Conservation (phyloP, 108 stramenopile genomes). For the Stephanodiscus triporus region DNA sequence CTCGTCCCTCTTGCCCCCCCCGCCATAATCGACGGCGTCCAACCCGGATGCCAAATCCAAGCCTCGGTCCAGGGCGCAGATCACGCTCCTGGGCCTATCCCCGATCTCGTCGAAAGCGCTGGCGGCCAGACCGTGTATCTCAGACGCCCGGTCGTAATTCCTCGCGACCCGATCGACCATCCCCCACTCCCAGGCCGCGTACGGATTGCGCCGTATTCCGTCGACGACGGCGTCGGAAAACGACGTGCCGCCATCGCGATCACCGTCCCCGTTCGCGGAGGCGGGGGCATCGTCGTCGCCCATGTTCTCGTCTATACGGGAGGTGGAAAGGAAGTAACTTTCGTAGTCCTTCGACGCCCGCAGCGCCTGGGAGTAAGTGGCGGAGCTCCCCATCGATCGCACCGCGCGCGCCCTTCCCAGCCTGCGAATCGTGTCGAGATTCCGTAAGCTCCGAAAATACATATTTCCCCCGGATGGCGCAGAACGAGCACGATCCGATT, state of each 20-base stretch:
- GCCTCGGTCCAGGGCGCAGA: constrained; percentile 68
- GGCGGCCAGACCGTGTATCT: constrained; percentile 58
- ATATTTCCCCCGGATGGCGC: too few species aligned
- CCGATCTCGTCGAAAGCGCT: constrained; percentile 72
- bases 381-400: constrained; percentile 44
- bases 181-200: constrained; percentile 88
- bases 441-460: too few species aligned
- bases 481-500: too few species aligned
- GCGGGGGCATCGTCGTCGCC: constrained; percentile 48
- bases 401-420: constrained; percentile 72
- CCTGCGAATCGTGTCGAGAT: background rate
- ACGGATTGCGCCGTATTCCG: constrained; percentile 75
- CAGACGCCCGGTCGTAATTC: constrained; percentile 45
- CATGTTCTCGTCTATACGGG: constrained; percentile 66
- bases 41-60: constrained; percentile 65
- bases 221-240: constrained; percentile 36
- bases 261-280: background rate
- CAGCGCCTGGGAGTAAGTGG: constrained; percentile 42
- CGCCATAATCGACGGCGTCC: constrained; percentile 7
- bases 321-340: constrained; percentile 44
- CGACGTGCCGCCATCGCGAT: background rate
- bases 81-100: constrained; percentile 68
- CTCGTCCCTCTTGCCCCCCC: background rate
- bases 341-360: constrained; percentile 65
- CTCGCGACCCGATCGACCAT: constrained; percentile 55